phyloP scores from a whole-genome alignment of 257 asterid genomes.

The Plectranthus barbatus region DNA sequence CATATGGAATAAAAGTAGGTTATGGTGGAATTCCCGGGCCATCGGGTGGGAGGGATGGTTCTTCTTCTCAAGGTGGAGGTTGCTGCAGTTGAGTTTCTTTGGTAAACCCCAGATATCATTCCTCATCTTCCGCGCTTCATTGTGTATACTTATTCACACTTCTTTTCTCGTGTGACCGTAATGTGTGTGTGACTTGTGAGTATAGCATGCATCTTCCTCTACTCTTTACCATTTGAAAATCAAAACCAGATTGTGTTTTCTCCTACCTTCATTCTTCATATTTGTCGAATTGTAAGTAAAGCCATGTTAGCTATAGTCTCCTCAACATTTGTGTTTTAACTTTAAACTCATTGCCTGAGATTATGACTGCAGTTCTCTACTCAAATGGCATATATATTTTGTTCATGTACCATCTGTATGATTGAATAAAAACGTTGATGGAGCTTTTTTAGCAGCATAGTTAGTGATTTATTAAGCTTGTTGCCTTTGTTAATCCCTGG shows the following conservation, averaged over 20 bases:
- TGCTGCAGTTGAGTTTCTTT: conserved; percentile 61
- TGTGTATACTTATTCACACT: conserved; percentile 10
- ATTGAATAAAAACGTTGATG: no score
- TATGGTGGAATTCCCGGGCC: conserved; percentile 73
- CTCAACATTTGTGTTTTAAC: no score
- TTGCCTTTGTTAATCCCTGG: no score
- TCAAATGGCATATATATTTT: no score
- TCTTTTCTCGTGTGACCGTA: no score
- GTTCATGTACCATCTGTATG: no score
- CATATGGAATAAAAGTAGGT: conserved; percentile 87
- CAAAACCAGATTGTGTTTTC: background rate
- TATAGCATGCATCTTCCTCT: background rate
- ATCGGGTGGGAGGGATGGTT: conserved; percentile 68
- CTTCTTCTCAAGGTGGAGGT: conserved; percentile 72
- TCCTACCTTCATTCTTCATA: conserved; percentile 3
- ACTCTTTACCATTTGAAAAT: conserved; percentile 2
- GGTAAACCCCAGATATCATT: background rate
- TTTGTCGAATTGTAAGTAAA: conserved; percentile 7
- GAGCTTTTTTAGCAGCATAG: no score
- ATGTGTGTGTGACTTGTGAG: conserved; percentile 3
- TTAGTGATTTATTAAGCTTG: no score
- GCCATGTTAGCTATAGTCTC: no score
- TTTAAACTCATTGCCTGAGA: no score
- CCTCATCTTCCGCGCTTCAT: no score
- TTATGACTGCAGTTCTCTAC: no score